phyloP scores from a whole-genome alignment of 495 filamentous ascomycete species.

The Clohesyomyces aquaticus region DNA sequence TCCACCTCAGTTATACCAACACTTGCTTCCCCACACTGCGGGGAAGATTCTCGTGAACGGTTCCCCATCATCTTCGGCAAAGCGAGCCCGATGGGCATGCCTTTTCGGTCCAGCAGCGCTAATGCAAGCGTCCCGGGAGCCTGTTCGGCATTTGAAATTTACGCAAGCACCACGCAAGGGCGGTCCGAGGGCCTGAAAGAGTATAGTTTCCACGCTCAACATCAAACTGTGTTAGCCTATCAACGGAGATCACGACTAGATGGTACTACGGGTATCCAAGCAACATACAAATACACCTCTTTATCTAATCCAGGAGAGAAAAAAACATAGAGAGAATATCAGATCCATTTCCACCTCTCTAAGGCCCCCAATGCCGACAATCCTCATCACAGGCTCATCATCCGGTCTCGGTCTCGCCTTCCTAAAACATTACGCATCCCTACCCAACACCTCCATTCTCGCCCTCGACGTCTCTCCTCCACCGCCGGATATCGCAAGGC shows the following conservation, averaged over 20 bases:
- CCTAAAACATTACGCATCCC: constrained; percentile 27
- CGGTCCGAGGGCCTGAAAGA: not conserved
- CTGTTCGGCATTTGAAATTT: not conserved
- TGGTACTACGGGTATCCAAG: too few relatives aligned
- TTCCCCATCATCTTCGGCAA: too few relatives aligned
- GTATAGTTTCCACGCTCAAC: not conserved
- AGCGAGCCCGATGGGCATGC: too few relatives aligned
- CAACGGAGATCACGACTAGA: too few relatives aligned
- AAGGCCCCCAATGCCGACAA: constrained; percentile 35
- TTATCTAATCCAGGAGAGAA: too few relatives aligned
- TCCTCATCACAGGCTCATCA: constrained; percentile 43
- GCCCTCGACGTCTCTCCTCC: constrained; percentile 29
- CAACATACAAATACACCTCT: too few relatives aligned
- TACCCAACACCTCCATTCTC: constrained; percentile 4
- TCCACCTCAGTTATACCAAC: too few relatives aligned
- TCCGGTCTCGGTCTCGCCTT: constrained; percentile 43
- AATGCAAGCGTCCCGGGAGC: not conserved
- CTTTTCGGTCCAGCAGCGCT: too few relatives aligned
- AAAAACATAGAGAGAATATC: too few relatives aligned
- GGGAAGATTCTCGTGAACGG: not conserved
- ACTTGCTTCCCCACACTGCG: not conserved
- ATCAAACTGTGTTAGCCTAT: too few relatives aligned
- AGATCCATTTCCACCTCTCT: too few relatives aligned
- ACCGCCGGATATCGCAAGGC: not conserved
- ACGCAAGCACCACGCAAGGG: too few relatives aligned